Evolutionary conservation across 2,329 filamentous ascomycete genomes (phyloP).

Genomic region (Hypoxylon sp.): DNA sequence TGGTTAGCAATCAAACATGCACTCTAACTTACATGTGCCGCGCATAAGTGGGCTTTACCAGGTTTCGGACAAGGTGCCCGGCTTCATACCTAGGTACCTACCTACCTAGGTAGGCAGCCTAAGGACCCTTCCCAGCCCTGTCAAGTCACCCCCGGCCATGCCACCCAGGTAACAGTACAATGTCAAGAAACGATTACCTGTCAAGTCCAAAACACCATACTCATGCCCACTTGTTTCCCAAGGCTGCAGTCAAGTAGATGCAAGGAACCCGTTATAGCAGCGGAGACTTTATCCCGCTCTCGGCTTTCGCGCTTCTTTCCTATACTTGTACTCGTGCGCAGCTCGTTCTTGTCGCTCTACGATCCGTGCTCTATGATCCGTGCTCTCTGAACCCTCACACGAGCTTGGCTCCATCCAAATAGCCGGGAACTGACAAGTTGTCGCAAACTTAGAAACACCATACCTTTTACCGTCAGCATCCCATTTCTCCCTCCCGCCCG

Average conservation of each 20-base stretch:
- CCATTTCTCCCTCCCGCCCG: slow-evolving; percentile 15
- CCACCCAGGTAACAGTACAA: slow-evolving; percentile 22
- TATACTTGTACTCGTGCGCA: no score
- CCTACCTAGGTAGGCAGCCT: neutral
- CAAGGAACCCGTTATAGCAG: slow-evolving; percentile 31
- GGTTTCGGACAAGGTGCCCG: slow-evolving; percentile 27
- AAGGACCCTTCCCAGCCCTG: neutral
- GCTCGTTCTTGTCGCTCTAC: no score
- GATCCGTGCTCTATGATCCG: neutral
- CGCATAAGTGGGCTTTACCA: neutral
- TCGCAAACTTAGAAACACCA: slow-evolving; percentile 20
- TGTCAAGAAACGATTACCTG: slow-evolving; percentile 10
- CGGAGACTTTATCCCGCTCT: slow-evolving; percentile 35
- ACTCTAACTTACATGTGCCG: no score
- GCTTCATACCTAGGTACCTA: slow-evolving; percentile 31
- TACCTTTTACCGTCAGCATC: slow-evolving; percentile 24
- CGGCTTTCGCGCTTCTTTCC: neutral
- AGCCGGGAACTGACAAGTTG: slow-evolving; percentile 31
- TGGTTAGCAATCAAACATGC: neutral
- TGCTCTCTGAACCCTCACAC: no score
- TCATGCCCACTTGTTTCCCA: slow-evolving; percentile 28
- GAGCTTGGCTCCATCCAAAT: slow-evolving; percentile 13
- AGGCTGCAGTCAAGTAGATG: slow-evolving; percentile 30
- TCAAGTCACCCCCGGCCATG: slow-evolving; percentile 9
- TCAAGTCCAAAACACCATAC: slow-evolving; percentile 22